Percentiles rank a stretch among this genome's conserved stretches.
phyloP scores from a whole-genome alignment of 192 early-diverging fungal species.

The Globomyces pollinis-pini region DNA sequence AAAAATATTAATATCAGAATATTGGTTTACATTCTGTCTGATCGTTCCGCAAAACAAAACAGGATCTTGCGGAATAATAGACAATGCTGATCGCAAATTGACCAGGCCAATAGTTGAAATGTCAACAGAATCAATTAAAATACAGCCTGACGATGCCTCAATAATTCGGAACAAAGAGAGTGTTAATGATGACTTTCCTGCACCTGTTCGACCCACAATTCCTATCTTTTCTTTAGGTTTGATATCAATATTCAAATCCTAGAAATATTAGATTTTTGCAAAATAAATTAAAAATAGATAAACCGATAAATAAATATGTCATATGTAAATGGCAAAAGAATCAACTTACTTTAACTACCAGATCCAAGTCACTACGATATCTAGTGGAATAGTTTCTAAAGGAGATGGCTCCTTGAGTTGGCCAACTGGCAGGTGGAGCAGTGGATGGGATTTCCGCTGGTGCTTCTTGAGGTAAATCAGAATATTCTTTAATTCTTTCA shows the following conservation, averaged over 20 bases:
- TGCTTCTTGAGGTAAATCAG: slow-evolving; percentile 70
- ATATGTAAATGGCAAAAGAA: neutral
- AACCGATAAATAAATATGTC: neutral
- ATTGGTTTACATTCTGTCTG: slow-evolving; percentile 43
- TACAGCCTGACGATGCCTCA: slow-evolving; percentile 58
- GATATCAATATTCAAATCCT: slow-evolving; percentile 30
- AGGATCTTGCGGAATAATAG: slow-evolving; percentile 71
- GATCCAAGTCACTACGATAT: slow-evolving; percentile 71
- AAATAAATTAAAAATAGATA: neutral
- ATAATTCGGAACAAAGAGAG: slow-evolving; percentile 72
- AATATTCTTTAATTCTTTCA: slow-evolving; percentile 77
- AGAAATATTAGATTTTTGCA: too few relatives aligned
- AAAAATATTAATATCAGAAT: too few relatives aligned
- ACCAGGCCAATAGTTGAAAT: slow-evolving; percentile 59
- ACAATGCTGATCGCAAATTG: slow-evolving; percentile 65
- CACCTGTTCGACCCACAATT: slow-evolving; percentile 49
- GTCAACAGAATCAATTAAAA: slow-evolving; percentile 68
- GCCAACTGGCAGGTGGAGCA: slow-evolving; percentile 56
- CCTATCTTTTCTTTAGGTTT: slow-evolving; percentile 40
- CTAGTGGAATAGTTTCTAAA: slow-evolving; percentile 72
- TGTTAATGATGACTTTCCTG: slow-evolving; percentile 71
- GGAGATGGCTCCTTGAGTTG: slow-evolving; percentile 61
- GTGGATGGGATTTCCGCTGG: slow-evolving; percentile 41
- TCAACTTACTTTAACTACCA: slow-evolving; percentile 71
- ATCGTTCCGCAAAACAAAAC: slow-evolving; percentile 61